Evolutionary conservation across 2,329 filamentous ascomycete genomes (phyloP), one percentile per base, ranked within the genome.

Genomic region (Aspergillus cejpii): DNA sequence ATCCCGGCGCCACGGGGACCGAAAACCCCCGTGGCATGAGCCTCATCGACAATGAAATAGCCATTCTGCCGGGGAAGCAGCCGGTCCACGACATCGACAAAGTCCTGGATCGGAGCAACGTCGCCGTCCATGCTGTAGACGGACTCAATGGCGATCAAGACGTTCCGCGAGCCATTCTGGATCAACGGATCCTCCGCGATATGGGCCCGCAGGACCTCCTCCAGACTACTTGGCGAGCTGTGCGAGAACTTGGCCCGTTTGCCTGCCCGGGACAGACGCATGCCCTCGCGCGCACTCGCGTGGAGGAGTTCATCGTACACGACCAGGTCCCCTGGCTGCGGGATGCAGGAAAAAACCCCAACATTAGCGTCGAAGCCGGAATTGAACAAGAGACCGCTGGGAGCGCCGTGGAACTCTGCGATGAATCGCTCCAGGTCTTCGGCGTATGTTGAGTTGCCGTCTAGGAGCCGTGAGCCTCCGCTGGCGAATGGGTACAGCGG

Each of bases 101-200:
- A 77, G 5, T 80, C 74, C 8, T 59, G 56, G 8, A 92, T 67
- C 0, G 83, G 83, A 0, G 78, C 78, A 14, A 87, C 67, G 53
- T 90, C 85, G 0, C 87, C 87, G 42, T 91, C 86, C 87, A 92
- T 92, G 61, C 84, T 89, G 62, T 92, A 91, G 0, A 88, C 71
- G 0, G 76, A 78, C 53, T 88, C 84, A 0, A 87, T 72, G 0
- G 79, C 79, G n/a, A 88, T 62, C 52, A 88, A 85, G 2, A 87
- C 73, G 50, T 78, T 81, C 0, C 59, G 59, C 1, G 58, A 46
- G 0, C 77, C 76, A 0, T 50, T 41, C 0, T 36, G 36, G 0
- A 78, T 41, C 37, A 41, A 14, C 1, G 58, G 47, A 20, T 74
- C 66, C 0, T 52, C 47, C 2, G 61, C 48, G 0, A 63, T 47